phyloP scores from a whole-genome alignment of 116 monocot species.

The Papilionanthe hybrid region DNA sequence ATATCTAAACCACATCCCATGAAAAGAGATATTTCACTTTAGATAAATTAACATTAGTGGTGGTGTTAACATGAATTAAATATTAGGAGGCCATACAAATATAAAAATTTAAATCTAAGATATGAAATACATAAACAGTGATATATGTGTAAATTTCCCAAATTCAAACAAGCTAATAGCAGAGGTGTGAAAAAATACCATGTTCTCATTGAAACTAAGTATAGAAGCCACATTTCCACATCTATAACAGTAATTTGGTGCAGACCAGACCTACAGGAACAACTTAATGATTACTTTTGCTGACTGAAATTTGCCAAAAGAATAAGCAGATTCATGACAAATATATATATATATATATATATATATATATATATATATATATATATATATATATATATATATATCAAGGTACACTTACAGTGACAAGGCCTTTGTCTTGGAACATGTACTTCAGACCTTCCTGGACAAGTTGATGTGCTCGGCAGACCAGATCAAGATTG shows the following conservation, averaged over 20 bases:
- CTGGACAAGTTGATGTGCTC: slow-evolving; percentile 60
- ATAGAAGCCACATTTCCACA: slow-evolving; percentile 98
- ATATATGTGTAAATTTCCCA: no score
- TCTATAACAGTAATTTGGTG: slow-evolving; percentile 95
- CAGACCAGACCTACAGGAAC: slow-evolving; percentile 83
- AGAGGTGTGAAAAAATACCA: slow-evolving; percentile 38
- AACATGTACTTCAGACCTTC: slow-evolving; percentile 70
- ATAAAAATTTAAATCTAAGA: no score
- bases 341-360: slow-evolving; percentile 7
- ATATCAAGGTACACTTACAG: slow-evolving; percentile 56
- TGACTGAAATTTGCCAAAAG: neutral
- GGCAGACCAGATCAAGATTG: slow-evolving; percentile 66
- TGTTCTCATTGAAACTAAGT: slow-evolving; percentile 91
- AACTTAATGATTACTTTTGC: neutral
- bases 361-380: slow-evolving; percentile 5
- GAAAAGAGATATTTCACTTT: no score
- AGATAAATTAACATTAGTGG: no score
- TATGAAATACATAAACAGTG: no score
- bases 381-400: slow-evolving; percentile 7
- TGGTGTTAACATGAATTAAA: no score
- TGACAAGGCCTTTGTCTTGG: slow-evolving; percentile 66
- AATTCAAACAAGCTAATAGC: neutral
- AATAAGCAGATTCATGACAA: no score
- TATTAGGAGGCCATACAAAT: no score
- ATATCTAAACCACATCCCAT: no score